These are phyloP conservation scores for Codiaeum variegatum DNA, from an alignment of 441 rosid species.

Conservation along the genomic window DNA sequence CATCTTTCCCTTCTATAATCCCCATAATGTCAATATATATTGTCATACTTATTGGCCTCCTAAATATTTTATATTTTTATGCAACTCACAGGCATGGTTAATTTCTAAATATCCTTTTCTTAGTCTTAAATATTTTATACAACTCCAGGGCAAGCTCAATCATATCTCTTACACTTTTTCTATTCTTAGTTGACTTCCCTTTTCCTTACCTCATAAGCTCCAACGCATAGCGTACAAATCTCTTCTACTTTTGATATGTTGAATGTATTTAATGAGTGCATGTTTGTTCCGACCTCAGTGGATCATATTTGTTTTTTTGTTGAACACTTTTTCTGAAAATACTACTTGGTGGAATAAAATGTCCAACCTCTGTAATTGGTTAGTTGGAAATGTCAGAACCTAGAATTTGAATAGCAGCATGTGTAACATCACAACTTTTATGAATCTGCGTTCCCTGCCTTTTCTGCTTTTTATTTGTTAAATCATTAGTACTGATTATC, in stretches of 20 bases:
- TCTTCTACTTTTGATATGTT: not conserved
- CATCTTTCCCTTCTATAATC: not conserved
- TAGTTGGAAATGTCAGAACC: not conserved
- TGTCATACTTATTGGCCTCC: not conserved
- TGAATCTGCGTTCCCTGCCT: not conserved
- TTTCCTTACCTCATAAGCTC: not conserved
- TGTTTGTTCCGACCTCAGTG: not conserved
- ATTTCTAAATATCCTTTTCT: not conserved
- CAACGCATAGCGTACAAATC: not conserved
- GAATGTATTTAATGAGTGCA: not conserved
- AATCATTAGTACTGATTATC: not conserved
- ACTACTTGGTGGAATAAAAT: not conserved
- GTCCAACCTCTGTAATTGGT: not conserved
- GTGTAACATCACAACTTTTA: not conserved
- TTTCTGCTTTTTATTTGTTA: not conserved
- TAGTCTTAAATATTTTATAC: not conserved
- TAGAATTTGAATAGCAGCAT: not conserved
- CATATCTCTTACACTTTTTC: not conserved
- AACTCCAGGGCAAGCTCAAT: not conserved
- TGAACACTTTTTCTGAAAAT: not conserved
- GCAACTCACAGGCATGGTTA: not conserved
- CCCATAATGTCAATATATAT: not conserved
- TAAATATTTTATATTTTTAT: too few species aligned
- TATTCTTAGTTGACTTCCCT: not conserved
- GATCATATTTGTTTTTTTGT: not conserved